Conservation (phyloP, 306 rosid genomes). For the Psophocarpus tetragonolobus region DNA sequence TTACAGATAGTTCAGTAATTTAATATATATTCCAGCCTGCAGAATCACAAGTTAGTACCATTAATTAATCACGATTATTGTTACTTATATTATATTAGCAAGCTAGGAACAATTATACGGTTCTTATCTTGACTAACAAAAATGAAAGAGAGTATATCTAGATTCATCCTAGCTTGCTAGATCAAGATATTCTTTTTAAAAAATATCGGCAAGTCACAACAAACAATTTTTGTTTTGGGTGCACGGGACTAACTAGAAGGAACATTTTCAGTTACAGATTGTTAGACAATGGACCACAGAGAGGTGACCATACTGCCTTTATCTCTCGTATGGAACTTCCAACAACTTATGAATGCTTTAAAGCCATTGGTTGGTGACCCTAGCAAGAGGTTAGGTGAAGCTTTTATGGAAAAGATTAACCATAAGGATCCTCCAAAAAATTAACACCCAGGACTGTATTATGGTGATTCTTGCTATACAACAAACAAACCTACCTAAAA, state of each 20-base stretch:
- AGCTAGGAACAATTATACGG: constrained; percentile 37
- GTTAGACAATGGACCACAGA: constrained; percentile 58
- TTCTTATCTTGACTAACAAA: constrained; percentile 25
- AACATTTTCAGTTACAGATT: constrained; percentile 42
- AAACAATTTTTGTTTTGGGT: constrained; percentile 28
- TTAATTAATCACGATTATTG: constrained; percentile 26
- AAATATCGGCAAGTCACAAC: constrained; percentile 39
- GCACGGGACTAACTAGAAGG: constrained; percentile 39
- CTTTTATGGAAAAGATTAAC: constrained; percentile 53
- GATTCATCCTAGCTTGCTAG: constrained; percentile 22
- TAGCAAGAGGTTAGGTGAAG: constrained; percentile 47
- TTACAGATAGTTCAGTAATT: constrained; percentile 30
- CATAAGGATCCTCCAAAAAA: constrained; percentile 19
- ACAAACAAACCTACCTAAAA: constrained; percentile 29
- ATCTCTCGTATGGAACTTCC: constrained; percentile 43
- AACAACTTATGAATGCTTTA: constrained; percentile 46
- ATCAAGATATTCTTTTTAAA: not conserved
- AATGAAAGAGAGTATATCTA: not conserved
- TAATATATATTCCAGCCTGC: constrained; percentile 46
- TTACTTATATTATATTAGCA: constrained; percentile 20
- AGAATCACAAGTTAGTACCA: constrained; percentile 29
- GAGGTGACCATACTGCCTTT: constrained; percentile 47
- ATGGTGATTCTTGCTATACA: constrained; percentile 26
- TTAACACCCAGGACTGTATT: constrained; percentile 11
- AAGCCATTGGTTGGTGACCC: constrained; percentile 47